Evolutionary conservation across 1,284 basidiomycete genomes (phyloP), one percentile per base, ranked within the genome.

Genomic region (Marasmius oreades): DNA sequence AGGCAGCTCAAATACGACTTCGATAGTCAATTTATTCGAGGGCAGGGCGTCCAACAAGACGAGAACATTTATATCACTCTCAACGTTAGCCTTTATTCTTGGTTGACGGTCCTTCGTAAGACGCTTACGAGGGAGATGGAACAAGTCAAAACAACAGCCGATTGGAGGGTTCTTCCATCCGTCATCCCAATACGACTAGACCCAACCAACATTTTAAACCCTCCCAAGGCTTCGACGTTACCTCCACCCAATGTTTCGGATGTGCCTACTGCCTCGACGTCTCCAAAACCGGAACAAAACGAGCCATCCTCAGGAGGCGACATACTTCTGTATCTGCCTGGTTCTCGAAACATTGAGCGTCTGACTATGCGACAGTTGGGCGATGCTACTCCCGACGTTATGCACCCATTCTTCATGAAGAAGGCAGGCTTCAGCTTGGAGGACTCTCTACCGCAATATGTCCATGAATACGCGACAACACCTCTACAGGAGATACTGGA

Each of bases 401-500:
- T 87, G 90, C 88, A 89, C 74, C 82, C 91, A 39, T 90, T 91
- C 70, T 90, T 91, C 71, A 87, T 87, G 81, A 90, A 91, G 64
- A 89, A 84, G 65, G 86, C 92, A 31, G 89, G 90, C 1, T 86
- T 90, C 69, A 91, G 84, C 62, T 72, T 93, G 47, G 88, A 90
- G 65, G 88, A 92, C 61, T 85, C 88, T 0, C 67, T 94, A 18
- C 93, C 92, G 1, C 86, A 89, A 61, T 92, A 92, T 64, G 89
- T 93, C 46, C 86, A 95, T 63, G 90, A 93, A 69, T 93, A 92
- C 63, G 92, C 91, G 8, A 91, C 91, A 3, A 73, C 80, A 57
- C 90, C 92, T 1, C 75, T 95, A 56, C 91, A 93, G 70, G 85
- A 90, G 66, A 90, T 93, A 55, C 91, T 93, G 87, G 89, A 92